Evolutionary conservation across 1,284 basidiomycete species (phyloP).

Genomic region (Apiotrichum brassicae): DNA sequence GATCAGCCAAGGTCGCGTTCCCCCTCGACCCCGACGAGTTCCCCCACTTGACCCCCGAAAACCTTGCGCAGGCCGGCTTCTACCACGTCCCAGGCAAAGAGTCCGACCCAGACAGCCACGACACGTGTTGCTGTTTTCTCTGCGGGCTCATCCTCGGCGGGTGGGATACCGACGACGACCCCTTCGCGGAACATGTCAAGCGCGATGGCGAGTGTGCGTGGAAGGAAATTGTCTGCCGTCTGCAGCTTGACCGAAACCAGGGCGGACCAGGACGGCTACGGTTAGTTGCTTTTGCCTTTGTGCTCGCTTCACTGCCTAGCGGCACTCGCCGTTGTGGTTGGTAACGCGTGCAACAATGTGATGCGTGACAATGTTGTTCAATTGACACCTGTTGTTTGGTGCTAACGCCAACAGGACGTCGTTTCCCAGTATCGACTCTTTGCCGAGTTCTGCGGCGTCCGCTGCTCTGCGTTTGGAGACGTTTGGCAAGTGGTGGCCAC

Average conservation of each 20-base stretch:
- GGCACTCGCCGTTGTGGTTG: neutral
- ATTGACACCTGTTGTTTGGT: neutral
- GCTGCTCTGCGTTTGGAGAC: slow-evolving; percentile 64
- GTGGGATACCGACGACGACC: slow-evolving; percentile 74
- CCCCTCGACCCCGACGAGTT: slow-evolving; percentile 29
- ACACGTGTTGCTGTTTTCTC: slow-evolving; percentile 57
- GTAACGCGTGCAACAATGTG: too few relatives aligned
- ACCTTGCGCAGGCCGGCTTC: slow-evolving; percentile 74
- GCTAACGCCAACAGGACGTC: slow-evolving; percentile 49
- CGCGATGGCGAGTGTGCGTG: slow-evolving; percentile 65
- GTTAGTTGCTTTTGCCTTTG: neutral
- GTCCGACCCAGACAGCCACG: slow-evolving; percentile 11
- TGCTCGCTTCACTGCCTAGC: neutral
- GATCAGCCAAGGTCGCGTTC: slow-evolving; percentile 33
- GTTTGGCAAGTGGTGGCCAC: slow-evolving; percentile 64
- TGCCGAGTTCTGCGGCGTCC: slow-evolving; percentile 62
- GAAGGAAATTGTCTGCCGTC: slow-evolving; percentile 66
- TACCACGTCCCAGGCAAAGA: slow-evolving; percentile 51
- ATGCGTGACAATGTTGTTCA: too few relatives aligned
- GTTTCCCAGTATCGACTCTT: slow-evolving; percentile 55
- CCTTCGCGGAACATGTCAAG: slow-evolving; percentile 64
- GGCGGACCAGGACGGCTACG: slow-evolving; percentile 11
- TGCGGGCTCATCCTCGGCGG: slow-evolving; percentile 69
- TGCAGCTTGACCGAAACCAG: slow-evolving; percentile 44
- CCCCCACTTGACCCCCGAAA: slow-evolving; percentile 57